Conservation (phyloP, 2,329 filamentous ascomycete species). For the Xylariaceae sp. region DNA sequence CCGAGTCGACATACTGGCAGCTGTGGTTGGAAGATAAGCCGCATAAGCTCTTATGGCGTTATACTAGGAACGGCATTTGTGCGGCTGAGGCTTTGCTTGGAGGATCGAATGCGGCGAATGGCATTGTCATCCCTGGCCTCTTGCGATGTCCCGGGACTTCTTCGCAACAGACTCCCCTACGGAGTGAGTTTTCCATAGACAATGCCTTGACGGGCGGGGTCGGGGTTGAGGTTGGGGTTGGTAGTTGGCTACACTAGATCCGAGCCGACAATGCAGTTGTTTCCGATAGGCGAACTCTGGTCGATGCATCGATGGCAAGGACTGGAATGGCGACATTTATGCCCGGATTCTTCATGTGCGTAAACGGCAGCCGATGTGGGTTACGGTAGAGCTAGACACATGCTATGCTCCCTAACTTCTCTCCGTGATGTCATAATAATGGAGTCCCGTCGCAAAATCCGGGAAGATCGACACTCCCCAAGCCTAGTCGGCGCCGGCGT, state of each 20-base stretch:
- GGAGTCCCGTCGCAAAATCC: background rate
- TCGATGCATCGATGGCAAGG: too few relatives aligned
- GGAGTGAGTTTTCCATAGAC: too few relatives aligned
- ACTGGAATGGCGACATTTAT: background rate
- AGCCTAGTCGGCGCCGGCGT: too few relatives aligned
- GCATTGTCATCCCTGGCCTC: conserved; percentile 1
- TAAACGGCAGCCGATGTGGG: background rate
- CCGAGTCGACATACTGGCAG: background rate
- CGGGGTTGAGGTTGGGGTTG: too few relatives aligned
- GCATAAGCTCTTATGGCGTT: background rate
- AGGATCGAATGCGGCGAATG: conserved; percentile 10
- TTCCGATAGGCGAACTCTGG: too few relatives aligned
- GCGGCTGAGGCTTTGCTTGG: conserved; percentile 9
- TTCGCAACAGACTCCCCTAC: background rate
- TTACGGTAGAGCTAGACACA: background rate
- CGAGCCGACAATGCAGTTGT: too few relatives aligned
- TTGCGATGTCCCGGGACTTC: conserved; percentile 6
- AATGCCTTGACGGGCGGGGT: too few relatives aligned
- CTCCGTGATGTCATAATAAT: background rate
- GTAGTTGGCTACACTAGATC: too few relatives aligned
- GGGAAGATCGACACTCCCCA: background rate
- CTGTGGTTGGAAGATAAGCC: conserved; percentile 7
- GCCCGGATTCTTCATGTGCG: background rate
- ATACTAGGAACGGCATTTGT: conserved; percentile 18
- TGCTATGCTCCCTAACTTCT: background rate